Evolutionary conservation across 352 stramenopile genomes (phyloP).

Genomic region (Blastocystis sp.): DNA sequence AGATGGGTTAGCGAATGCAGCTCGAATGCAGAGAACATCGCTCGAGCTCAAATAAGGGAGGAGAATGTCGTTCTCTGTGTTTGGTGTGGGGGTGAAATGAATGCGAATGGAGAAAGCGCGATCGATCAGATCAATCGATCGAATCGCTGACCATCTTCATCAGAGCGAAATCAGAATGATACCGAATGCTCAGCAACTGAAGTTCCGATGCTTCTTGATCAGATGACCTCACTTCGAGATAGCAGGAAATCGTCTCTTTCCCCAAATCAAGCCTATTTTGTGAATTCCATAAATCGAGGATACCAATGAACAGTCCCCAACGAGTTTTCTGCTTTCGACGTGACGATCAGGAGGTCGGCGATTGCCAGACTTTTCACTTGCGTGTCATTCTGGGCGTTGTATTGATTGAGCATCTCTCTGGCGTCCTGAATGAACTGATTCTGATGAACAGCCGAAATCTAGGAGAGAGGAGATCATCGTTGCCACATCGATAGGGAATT

Average conservation of each 20-base stretch:
- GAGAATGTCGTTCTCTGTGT: neutral
- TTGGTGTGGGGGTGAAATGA: neutral
- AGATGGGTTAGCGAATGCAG: neutral
- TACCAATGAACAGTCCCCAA: neutral
- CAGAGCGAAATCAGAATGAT: neutral
- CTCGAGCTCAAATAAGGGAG: neutral
- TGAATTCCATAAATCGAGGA: neutral
- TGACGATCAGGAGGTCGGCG: neutral
- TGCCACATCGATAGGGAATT: neutral
- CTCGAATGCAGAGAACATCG: neutral
- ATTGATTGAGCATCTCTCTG: neutral
- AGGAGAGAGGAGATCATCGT: neutral
- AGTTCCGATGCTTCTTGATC: neutral
- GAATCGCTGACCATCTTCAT: neutral
- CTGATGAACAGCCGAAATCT: neutral
- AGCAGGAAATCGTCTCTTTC: constrained; percentile 19
- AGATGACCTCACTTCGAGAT: neutral
- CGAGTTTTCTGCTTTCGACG: neutral
- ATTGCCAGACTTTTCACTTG: neutral
- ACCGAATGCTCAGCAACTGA: constrained; percentile 29
- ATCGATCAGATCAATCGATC: neutral
- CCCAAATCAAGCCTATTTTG: constrained; percentile 34
- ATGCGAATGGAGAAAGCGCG: constrained; percentile 8
- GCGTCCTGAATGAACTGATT: neutral
- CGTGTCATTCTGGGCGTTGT: neutral